Percentiles rank a stretch among this genome's conserved stretches.
Conservation (phyloP, 345 rosid species). For the Psidium guajava region DNA sequence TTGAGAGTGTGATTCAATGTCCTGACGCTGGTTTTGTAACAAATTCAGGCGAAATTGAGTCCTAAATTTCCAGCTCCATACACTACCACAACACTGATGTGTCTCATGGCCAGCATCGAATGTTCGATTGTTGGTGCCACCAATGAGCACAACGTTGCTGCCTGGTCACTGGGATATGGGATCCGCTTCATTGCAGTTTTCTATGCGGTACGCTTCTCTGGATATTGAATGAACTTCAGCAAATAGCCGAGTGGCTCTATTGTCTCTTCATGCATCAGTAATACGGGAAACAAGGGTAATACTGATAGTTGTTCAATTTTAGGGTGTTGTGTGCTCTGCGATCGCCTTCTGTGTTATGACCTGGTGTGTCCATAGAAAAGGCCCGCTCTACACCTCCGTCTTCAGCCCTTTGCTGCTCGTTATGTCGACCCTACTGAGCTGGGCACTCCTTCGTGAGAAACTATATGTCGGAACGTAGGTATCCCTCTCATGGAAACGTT, state of each 20-base stretch:
- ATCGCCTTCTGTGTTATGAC: slow-evolving; percentile 50
- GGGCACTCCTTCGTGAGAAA: slow-evolving; percentile 77
- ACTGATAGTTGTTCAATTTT: neutral
- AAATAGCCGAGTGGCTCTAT: neutral
- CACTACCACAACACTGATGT: slow-evolving; percentile 67
- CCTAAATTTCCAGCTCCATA: slow-evolving; percentile 62
- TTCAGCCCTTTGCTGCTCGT: slow-evolving; percentile 75
- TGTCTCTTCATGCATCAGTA: neutral
- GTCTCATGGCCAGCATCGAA: slow-evolving; percentile 53
- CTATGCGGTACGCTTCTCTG: slow-evolving; percentile 37
- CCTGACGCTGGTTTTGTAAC: neutral
- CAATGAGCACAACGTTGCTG: slow-evolving; percentile 24
- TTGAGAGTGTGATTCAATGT: neutral
- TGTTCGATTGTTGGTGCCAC: slow-evolving; percentile 33
- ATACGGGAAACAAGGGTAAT: neutral
- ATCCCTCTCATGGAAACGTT: neutral
- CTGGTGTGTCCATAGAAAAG: slow-evolving; percentile 66
- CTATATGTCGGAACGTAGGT: slow-evolving; percentile 65
- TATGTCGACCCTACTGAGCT: slow-evolving; percentile 57
- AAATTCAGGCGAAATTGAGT: slow-evolving; percentile 45
- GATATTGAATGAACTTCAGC: neutral
- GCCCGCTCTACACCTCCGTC: slow-evolving; percentile 77
- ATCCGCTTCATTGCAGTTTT: slow-evolving; percentile 46
- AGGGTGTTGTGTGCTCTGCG: slow-evolving; percentile 74
- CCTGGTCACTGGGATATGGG: slow-evolving; percentile 50